phyloP scores from a whole-genome alignment of 148 eudicot species.

The Tetragonia tetragonoides region DNA sequence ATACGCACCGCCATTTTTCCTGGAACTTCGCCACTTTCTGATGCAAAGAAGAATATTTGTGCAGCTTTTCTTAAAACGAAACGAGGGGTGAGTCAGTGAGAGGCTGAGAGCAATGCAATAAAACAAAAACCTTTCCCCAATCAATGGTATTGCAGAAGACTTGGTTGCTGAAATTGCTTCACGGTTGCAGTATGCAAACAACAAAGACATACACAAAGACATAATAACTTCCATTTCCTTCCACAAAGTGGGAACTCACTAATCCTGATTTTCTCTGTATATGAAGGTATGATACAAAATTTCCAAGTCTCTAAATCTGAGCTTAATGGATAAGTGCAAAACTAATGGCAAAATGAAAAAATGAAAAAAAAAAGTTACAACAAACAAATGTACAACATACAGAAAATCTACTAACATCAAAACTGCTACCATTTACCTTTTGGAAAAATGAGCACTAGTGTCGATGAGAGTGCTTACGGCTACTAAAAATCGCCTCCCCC shows the following conservation, averaged over 20 bases:
- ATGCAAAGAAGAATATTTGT: not conserved
- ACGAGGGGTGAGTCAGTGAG: too few species aligned
- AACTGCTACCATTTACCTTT: slow-evolving; percentile 5
- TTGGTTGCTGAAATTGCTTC: not conserved
- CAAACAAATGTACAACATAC: slow-evolving; percentile 17
- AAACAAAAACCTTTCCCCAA: not conserved
- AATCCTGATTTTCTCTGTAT: not conserved
- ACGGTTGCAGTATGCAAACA: not conserved
- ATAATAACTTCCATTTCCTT: not conserved
- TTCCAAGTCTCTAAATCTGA: not conserved
- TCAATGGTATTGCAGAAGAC: not conserved
- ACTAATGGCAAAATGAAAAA: slow-evolving; percentile 10
- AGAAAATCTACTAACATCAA: slow-evolving; percentile 20
- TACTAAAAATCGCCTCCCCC: slow-evolving; percentile 62
- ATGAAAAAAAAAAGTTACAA: too few species aligned
- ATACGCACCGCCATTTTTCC: not conserved
- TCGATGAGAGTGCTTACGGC: slow-evolving; percentile 79
- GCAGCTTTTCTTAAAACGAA: not conserved
- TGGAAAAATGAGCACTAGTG: slow-evolving; percentile 31
- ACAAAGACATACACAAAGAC: not conserved
- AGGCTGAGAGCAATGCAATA: too few species aligned
- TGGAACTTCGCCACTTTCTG: not conserved
- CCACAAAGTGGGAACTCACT: not conserved
- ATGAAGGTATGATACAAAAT: not conserved
- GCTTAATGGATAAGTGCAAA: not conserved